phyloP scores from a whole-genome alignment of 805 yeast species.

The Phaffomyces thermotolerans region DNA sequence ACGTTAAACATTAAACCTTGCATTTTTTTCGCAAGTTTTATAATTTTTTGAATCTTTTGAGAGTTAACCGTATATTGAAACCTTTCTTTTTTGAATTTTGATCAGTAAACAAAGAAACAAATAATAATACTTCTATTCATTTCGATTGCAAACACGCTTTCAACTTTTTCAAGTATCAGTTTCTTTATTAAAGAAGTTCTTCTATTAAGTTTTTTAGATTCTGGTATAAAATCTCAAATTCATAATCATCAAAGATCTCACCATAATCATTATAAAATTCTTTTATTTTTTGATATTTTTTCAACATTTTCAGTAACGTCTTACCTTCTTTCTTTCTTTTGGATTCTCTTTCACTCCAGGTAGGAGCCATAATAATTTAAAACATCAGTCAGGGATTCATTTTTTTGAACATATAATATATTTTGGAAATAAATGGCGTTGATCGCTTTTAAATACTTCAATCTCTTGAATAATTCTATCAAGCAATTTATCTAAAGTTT shows the following conservation, averaged over 20 bases:
- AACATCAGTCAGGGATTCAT: conserved; percentile 54
- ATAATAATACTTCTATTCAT: no score
- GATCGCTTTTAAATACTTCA: conserved; percentile 12
- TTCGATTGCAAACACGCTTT: no score
- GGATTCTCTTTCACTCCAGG: conserved; percentile 57
- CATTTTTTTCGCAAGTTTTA: no score
- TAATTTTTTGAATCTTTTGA: no score
- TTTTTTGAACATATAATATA: conserved; percentile 60
- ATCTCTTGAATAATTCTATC: conserved; percentile 30
- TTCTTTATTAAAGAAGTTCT: no score
- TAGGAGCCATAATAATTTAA: conserved; percentile 48
- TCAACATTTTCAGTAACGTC: conserved; percentile 29
- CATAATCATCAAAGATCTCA: conserved; percentile 23
- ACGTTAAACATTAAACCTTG: no score
- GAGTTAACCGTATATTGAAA: no score
- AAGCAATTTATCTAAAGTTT: conserved; percentile 57
- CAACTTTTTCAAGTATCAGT: no score
- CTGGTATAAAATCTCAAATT: conserved; percentile 31
- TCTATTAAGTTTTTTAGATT: no score
- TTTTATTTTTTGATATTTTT: conserved; percentile 35
- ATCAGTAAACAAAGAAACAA: no score
- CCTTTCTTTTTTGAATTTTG: no score
- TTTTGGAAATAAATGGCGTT: conserved; percentile 14
- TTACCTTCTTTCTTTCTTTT: conserved; percentile 27
- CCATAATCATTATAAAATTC: conserved; percentile 25